Percentiles rank a stretch among this genome's conserved stretches.
Conservation (phyloP, 768 basidiomycete genomes). For the Serpula lacrymans region DNA sequence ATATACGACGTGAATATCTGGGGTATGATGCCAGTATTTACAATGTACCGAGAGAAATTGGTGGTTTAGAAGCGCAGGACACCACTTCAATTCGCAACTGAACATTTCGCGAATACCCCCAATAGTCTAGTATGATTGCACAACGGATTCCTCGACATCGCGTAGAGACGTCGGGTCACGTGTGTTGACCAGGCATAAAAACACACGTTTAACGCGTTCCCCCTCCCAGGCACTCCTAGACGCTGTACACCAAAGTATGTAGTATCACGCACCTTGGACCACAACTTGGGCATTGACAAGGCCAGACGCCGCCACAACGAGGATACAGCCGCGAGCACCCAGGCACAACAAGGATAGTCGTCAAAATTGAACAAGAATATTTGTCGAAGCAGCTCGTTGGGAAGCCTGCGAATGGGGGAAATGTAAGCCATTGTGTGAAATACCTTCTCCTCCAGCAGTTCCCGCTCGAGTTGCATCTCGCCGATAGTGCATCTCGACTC, state of each 20-base stretch:
- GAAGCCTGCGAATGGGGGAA: conserved; percentile 68
- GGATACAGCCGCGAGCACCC: conserved; percentile 72
- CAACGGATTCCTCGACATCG: no score
- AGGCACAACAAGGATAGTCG: conserved; percentile 68
- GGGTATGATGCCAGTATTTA: conserved; percentile 5
- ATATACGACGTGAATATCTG: conserved; percentile 1
- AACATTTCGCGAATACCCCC: no score
- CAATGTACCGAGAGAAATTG: no score
- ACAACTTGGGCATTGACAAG: conserved; percentile 63
- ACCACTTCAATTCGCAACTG: no score
- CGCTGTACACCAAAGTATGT: conserved; percentile 5
- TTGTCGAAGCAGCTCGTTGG: conserved; percentile 67
- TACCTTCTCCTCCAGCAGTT: conserved; percentile 45
- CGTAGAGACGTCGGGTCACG: no score
- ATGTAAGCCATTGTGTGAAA: conserved; percentile 58
- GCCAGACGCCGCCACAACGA: conserved; percentile 62
- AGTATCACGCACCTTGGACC: conserved; percentile 65
- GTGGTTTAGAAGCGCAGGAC: no score
- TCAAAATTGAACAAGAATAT: conserved; percentile 72
- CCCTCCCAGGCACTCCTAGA: no score
- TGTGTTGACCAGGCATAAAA: no score
- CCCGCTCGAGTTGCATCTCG: conserved; percentile 49
- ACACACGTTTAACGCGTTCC: no score
- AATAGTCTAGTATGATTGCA: no score
- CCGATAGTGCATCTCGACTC: conserved; percentile 53